These are phyloP conservation scores for Candida glucosophila DNA, from an alignment of 1,139 yeast genomes.

Conservation along the genomic window DNA sequence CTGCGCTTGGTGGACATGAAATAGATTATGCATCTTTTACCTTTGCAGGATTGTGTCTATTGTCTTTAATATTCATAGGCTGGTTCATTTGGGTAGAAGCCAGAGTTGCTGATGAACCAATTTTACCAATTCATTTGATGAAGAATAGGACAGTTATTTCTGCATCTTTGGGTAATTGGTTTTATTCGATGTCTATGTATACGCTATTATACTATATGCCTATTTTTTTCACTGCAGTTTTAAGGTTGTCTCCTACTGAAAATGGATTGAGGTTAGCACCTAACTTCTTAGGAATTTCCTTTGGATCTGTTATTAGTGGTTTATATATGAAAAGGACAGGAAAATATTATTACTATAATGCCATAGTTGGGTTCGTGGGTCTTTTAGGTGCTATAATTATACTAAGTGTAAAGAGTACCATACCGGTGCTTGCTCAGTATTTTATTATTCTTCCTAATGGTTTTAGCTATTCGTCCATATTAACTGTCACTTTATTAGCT, in stretches of 20 bases:
- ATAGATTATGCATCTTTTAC: slow-evolving; percentile 28
- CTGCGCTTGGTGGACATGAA: slow-evolving; percentile 60
- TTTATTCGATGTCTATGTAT: slow-evolving; percentile 48
- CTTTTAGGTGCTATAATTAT: slow-evolving; percentile 39
- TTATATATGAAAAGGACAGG: slow-evolving; percentile 64
- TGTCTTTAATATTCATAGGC: slow-evolving; percentile 14
- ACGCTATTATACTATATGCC: slow-evolving; percentile 57
- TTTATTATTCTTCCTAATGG: slow-evolving; percentile 39
- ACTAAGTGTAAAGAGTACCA: slow-evolving; percentile 27
- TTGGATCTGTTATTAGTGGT: slow-evolving; percentile 67
- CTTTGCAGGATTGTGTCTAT: slow-evolving; percentile 21
- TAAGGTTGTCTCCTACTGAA: slow-evolving; percentile 45
- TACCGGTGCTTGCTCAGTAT: slow-evolving; percentile 29
- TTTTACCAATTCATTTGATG: slow-evolving; percentile 52
- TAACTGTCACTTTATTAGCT: slow-evolving; percentile 60
- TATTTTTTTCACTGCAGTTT: slow-evolving; percentile 51
- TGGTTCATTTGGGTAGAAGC: slow-evolving; percentile 45
- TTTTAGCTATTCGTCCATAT: slow-evolving; percentile 49
- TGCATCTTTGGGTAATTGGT: slow-evolving; percentile 62
- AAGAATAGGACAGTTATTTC: slow-evolving; percentile 51
- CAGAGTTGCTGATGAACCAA: slow-evolving; percentile 54
- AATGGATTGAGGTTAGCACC: slow-evolving; percentile 58
- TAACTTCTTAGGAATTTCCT: slow-evolving; percentile 60
- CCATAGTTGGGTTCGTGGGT: slow-evolving; percentile 35
- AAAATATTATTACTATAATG: slow-evolving; percentile 45